Evolutionary conservation across 805 yeast genomes (phyloP), one percentile per base, ranked within the genome.

Genomic region (Saccharomycopsis amapae): DNA sequence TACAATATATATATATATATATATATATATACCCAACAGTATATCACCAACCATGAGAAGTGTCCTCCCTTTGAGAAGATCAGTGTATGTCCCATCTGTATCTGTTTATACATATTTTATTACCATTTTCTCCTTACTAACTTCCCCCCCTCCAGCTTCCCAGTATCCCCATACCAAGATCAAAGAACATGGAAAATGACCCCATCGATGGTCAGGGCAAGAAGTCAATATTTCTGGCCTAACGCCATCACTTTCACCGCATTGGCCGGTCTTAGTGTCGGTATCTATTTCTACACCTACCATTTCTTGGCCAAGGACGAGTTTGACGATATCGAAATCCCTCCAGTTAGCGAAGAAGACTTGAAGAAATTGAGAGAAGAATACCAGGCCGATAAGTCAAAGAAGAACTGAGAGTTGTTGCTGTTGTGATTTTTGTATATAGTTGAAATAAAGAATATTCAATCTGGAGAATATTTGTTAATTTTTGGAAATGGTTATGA

Each of bases 321-420:
- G 53, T 87, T 90, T 61, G 78, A 73, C 38, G 96, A 89, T 61
- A 86, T 90, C 55, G 97, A 97, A 34, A 79, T 90, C 54, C 98
- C 98, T 40, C 97, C 97, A 17, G 72, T 90, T 49, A 73, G 81
- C 33, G 93, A 84, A 50, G 79, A 73, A 44, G 93, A 87, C 60
- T 70, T 90, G 58, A 76, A 74, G 42, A 71, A 76, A 62, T 73
- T 89, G 67, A 79, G 75, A 63, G 70, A 73, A 58, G 95, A 86
- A 61, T 85, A 82, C 58, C 84, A 79, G 60, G 72, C 57, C 38
- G 61, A 59, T 42, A 61, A 64, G 43, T 50, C 48, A 23, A 54
- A 53, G 33, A 40, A 31, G 17, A 20, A 39, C 12, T 17, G 25
- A 22, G 17, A 40, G 15, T n/a, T n/a, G n/a, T n/a, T n/a, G n/a